Evolutionary conservation across 768 basidiomycete genomes (phyloP), one percentile per base, ranked within the genome.

Genomic region (Chalciporus piperatus): DNA sequence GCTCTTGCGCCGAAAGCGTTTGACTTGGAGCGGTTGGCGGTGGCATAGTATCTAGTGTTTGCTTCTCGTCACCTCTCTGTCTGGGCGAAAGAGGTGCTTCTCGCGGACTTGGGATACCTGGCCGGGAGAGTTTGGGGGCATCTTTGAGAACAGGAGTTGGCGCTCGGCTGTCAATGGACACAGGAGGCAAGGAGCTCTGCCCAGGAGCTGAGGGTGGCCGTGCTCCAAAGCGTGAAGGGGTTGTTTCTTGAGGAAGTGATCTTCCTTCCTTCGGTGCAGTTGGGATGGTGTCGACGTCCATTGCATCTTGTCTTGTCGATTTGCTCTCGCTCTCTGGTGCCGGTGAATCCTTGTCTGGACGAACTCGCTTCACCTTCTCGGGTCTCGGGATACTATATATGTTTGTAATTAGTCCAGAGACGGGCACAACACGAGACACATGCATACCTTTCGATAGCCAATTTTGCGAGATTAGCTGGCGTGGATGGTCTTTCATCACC

Each of bases 11-110:
- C 10, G 85, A 87, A 6, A 74, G 70, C 0, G 89, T 90, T 60
- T 90, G 87, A 59, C 89, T 92, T 2, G 90, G 90, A 43, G 76
- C 82, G 22, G 73, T 76, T 16, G 90, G 90, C 4, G 91, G 90
- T 12, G 86, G 87, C 89, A 92, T 92, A n/a, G 38, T 46, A 1
- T 75, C 57, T 25, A 74, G 74, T 20, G 62, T 51, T 32, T 58
- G 57, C 42, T 70, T 72, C 33, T 78, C 76, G 13, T 83, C 82
- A 6, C 51, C 44, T 49, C 67, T 66, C 45, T 72, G 73, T 38
- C 73, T 74, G 30, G 77, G 75, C 9, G 74, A 70, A 45, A 75
- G 64, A 16, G 68, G 60, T 10, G 65, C 54, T 56, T 79, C 73
- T 51, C 66, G 71, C 12, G 69, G 55, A 48, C 52, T 57, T 38